Percentiles rank a stretch among this genome's conserved stretches.
phyloP scores from a whole-genome alignment of 225 moss, liverwort and hornwort genomes.

The Takakia lepidozioides region DNA sequence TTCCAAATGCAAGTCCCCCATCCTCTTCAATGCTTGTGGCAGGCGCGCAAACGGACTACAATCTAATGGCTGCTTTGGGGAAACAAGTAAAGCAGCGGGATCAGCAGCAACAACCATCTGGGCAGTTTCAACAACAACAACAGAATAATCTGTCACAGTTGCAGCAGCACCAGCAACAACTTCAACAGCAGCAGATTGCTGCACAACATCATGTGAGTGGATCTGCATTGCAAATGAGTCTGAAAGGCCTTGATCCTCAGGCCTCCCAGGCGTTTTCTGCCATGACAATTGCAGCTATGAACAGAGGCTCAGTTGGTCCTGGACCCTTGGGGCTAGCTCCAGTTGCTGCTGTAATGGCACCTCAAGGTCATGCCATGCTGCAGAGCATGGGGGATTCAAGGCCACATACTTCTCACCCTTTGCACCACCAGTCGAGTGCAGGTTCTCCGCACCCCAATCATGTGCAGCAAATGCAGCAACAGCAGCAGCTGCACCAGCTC shows the following conservation, averaged over 20 bases:
- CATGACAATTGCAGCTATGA: constrained; percentile 48
- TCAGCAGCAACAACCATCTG: constrained; percentile 6
- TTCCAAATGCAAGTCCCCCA: constrained; percentile 16
- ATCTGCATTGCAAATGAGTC: constrained; percentile 20
- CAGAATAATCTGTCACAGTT: constrained; percentile 10
- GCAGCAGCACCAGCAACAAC: constrained; percentile 25
- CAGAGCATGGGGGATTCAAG: constrained; percentile 56
- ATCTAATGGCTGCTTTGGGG: constrained; percentile 36
- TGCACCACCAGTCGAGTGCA: constrained; percentile 24
- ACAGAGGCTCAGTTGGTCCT: constrained; percentile 55
- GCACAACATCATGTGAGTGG: constrained; percentile 20
- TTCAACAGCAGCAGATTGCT: constrained; percentile 19
- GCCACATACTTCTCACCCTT: constrained; percentile 23
- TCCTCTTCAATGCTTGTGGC: constrained; percentile 23
- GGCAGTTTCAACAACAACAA: constrained; percentile 12
- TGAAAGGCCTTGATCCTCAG: constrained; percentile 54
- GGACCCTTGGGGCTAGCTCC: constrained; percentile 85
- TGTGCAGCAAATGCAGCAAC: constrained; percentile 4
- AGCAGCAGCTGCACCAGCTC: constrained; percentile 17
- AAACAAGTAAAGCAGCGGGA: constrained; percentile 44
- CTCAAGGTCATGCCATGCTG: constrained; percentile 82
- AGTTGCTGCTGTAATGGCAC: constrained; percentile 88
- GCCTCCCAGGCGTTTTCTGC: constrained; percentile 38
- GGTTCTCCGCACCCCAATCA: constrained; percentile 23
- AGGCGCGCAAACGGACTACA: constrained; percentile 47